These are phyloP conservation scores for Paecilomyces sp. DNA, from an alignment of 2,329 filamentous ascomycete species.

Conservation along the genomic window DNA sequence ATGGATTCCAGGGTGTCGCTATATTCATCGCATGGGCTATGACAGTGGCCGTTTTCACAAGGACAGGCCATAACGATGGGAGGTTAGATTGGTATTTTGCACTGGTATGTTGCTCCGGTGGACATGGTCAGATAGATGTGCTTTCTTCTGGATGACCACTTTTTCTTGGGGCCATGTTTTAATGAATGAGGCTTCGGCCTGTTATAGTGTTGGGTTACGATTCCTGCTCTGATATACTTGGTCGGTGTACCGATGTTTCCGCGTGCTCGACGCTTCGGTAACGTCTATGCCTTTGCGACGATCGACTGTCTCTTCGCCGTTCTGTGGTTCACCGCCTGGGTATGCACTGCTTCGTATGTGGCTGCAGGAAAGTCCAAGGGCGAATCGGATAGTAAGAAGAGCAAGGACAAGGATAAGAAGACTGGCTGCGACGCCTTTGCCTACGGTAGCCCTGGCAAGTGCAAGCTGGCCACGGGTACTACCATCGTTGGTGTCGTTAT, in stretches of 20 bases:
- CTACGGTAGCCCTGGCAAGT: slow-evolving; percentile 49
- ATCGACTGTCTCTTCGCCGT: slow-evolving; percentile 49
- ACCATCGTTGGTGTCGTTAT: slow-evolving; percentile 52
- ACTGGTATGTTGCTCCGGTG: slow-evolving; percentile 38
- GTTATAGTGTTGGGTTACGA: slow-evolving; percentile 51
- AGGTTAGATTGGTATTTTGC: slow-evolving; percentile 51
- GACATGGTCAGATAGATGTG: neutral
- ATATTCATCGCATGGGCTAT: slow-evolving; percentile 54
- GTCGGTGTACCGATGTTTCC: slow-evolving; percentile 55
- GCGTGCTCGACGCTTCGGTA: slow-evolving; percentile 51
- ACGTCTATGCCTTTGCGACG: slow-evolving; percentile 52
- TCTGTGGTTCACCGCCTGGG: slow-evolving; percentile 55
- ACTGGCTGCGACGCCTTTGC: slow-evolving; percentile 49
- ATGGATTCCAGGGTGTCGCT: slow-evolving; percentile 47
- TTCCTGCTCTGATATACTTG: slow-evolving; percentile 54
- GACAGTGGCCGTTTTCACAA: slow-evolving; percentile 52
- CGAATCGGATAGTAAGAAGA: slow-evolving; percentile 25
- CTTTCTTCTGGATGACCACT: neutral
- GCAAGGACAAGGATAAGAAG: slow-evolving; percentile 30
- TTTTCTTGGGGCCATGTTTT: neutral
- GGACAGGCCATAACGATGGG: slow-evolving; percentile 46
- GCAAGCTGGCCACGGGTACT: slow-evolving; percentile 49
- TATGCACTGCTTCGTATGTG: slow-evolving; percentile 51
- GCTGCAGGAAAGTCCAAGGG: slow-evolving; percentile 47
- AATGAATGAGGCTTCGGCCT: neutral